Conservation (phyloP, 2,329 filamentous ascomycete genomes). For the Chalaropsis thielavioides region DNA sequence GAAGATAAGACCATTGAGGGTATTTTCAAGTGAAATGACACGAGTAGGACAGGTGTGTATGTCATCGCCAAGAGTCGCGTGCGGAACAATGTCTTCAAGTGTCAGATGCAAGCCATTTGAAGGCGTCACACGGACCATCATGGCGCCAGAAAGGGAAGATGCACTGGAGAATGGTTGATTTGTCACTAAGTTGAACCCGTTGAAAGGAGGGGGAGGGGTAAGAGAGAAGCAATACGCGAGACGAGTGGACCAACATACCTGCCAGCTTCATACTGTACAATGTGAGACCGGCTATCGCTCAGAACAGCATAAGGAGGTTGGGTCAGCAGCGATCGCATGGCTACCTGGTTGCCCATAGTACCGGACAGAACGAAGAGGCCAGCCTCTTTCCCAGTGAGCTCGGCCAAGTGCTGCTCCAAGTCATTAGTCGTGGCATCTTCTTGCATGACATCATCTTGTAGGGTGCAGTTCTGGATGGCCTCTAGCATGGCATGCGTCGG, state of each 20-base stretch:
- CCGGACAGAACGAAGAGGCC: constrained; percentile 74
- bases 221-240: not conserved
- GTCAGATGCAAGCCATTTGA: constrained; percentile 60
- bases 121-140: constrained; percentile 51
- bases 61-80: constrained; percentile 51
- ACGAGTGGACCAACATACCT: constrained; percentile 29
- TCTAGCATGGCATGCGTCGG: constrained; percentile 69
- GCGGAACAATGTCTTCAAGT: constrained; percentile 56
- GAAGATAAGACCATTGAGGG: constrained; percentile 63
- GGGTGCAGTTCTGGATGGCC: constrained; percentile 58
- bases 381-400: constrained; percentile 59
- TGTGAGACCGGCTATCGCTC: constrained; percentile 65
- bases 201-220: no score
- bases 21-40: constrained; percentile 76
- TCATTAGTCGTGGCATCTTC: constrained; percentile 67
- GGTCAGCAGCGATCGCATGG: constrained; percentile 59
- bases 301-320: constrained; percentile 71
- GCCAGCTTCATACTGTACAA: constrained; percentile 52
- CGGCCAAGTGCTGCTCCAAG: constrained; percentile 60
- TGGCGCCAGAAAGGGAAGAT: constrained; percentile 55
- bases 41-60: constrained; percentile 68
- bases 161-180: constrained; percentile 34
- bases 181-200: not conserved
- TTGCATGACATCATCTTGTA: constrained; percentile 70
- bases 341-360: constrained; percentile 88